Conservation (phyloP, 2,329 filamentous ascomycete genomes). For the Talaromyces marneffei region DNA sequence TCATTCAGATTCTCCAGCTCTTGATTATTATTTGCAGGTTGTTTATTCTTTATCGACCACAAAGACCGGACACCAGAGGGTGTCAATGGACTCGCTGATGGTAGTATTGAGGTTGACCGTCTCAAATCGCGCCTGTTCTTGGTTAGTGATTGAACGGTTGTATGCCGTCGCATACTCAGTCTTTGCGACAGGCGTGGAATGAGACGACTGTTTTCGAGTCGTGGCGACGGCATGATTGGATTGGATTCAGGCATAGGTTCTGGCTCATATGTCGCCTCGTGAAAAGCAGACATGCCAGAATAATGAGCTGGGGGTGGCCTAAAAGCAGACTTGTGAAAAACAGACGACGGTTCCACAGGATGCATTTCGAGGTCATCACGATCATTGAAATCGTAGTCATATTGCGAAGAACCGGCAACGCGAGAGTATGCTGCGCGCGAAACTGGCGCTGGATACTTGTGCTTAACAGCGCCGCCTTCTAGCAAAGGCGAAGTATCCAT, state of each 20-base stretch:
- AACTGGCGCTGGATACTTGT: not conserved
- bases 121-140: not conserved
- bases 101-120: slow-evolving; percentile 3
- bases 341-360: slow-evolving; percentile 3
- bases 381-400: not conserved
- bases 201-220: slow-evolving; percentile 9
- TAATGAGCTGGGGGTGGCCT: not conserved
- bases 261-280: not conserved
- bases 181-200: slow-evolving; percentile 9
- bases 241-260: not conserved
- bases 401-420: not conserved
- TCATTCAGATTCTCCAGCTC: slow-evolving; percentile 14
- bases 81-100: slow-evolving; percentile 9
- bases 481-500: slow-evolving; percentile 11
- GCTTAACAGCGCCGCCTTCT: not conserved
- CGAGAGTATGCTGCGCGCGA: not conserved
- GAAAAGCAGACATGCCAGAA: not conserved
- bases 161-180: slow-evolving; percentile 7
- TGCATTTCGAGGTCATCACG: not conserved
- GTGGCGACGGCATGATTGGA: not conserved
- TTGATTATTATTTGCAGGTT: slow-evolving; percentile 12
- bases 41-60: slow-evolving; percentile 2
- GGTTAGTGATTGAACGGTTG: not conserved
- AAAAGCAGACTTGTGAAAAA: slow-evolving; percentile 6
- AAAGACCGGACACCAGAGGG: slow-evolving; percentile 3